Evolutionary conservation across 192 early-diverging fungal genomes (phyloP), one percentile per base, ranked within the genome.

Genomic region (Dissophora globulifera): DNA sequence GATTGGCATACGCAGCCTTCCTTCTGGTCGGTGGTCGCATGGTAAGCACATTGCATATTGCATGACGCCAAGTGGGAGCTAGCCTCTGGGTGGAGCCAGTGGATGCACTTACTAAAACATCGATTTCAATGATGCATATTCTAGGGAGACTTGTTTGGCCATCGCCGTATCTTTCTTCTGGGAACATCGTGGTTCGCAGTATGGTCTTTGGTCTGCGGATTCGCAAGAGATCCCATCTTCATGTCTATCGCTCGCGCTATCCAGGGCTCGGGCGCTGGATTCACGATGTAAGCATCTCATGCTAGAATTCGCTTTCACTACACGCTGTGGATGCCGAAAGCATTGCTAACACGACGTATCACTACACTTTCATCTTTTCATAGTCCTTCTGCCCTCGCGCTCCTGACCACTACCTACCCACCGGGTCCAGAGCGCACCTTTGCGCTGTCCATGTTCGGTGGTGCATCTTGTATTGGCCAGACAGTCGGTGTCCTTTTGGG

Each of bases 81-180:
- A n/a, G n/a, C n/a, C n/a, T n/a, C n/a, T n/a, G n/a, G n/a, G n/a
- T n/a, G n/a, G n/a, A n/a, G n/a, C n/a, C n/a, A n/a, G n/a, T n/a
- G n/a, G n/a, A n/a, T n/a, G n/a, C n/a, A n/a, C n/a, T n/a, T n/a
- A n/a, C n/a, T n/a, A n/a, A n/a, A n/a, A n/a, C n/a, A n/a, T n/a
- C n/a, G n/a, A n/a, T n/a, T 38, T 38, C n/a, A 13, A 38, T 13
- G 35, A 9, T 38, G 13, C 35, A 38, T 9, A n/a, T n/a, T 38
- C 13, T 45, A 69, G 67, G 78, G 79, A 6, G 79, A 81, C 59
- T 51, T 81, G 2, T 81, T 76, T 66, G 79, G 79, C n/a, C 72
- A 81, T 31, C 48, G 62, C 15, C 47, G 67, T 2, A 52, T 81
- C 8, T 81, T 74, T 52, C 26, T 76, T 31, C 35, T 54, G 4